Conservation (phyloP, 495 filamentous ascomycete species). For the Stereocaulon alpinum region DNA sequence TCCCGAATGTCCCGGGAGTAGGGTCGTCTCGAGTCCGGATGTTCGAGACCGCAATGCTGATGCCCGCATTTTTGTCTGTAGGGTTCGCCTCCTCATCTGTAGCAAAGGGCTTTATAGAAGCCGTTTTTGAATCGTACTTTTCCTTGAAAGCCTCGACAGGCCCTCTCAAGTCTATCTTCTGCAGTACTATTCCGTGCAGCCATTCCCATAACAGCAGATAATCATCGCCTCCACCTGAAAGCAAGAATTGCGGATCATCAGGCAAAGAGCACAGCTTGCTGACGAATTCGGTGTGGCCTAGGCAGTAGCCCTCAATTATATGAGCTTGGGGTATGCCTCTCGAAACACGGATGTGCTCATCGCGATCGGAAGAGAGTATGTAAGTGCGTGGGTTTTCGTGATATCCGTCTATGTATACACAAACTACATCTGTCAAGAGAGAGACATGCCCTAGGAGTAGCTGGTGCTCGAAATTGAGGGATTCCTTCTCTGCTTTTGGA, state of each 20-base stretch:
- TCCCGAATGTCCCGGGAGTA: neutral
- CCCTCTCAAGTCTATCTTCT: constrained; percentile 41
- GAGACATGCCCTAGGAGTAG: constrained; percentile 88
- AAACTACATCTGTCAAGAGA: constrained; percentile 66
- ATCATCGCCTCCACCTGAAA: constrained; percentile 82
- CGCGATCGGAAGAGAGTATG: constrained; percentile 82
- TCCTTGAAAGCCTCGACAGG: constrained; percentile 11
- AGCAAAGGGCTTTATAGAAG: neutral
- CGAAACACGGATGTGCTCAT: constrained; percentile 94
- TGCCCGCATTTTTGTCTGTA: constrained; percentile 15
- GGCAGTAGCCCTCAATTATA: constrained; percentile 78
- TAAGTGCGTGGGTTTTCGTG: constrained; percentile 40
- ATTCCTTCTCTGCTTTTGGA: constrained; percentile 30
- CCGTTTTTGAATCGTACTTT: neutral
- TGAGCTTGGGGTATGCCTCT: constrained; percentile 73
- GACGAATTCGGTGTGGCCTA: constrained; percentile 78
- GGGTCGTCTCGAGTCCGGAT: constrained; percentile 23
- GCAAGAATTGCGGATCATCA: constrained; percentile 44
- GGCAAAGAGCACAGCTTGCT: constrained; percentile 57
- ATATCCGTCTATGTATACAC: constrained; percentile 30
- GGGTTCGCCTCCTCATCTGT: constrained; percentile 2
- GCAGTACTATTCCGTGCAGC: constrained; percentile 42
- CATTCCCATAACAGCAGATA: constrained; percentile 77
- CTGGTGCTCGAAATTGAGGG: constrained; percentile 52
- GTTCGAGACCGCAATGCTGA: constrained; percentile 43